Percentiles rank a stretch among this genome's conserved stretches.
phyloP scores from a whole-genome alignment of 2,329 filamentous ascomycete genomes.

The Colletotrichum limetticola region DNA sequence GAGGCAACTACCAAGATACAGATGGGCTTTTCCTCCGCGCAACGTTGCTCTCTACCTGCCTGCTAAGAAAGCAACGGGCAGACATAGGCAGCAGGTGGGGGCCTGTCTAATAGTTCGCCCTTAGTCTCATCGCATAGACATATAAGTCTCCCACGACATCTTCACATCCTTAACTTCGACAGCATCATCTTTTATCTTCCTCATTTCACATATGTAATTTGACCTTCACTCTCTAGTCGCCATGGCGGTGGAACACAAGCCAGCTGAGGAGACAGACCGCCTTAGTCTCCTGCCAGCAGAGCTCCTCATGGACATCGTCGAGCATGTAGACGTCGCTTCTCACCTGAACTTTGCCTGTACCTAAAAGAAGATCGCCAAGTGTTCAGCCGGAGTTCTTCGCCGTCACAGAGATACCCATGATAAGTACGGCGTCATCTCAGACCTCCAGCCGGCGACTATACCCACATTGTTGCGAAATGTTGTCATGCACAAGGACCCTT shows the following conservation, averaged over 20 bases:
- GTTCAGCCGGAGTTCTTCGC: neutral
- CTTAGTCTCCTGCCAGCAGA: slow-evolving; percentile 10
- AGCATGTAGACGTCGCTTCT: neutral
- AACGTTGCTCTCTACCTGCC: neutral
- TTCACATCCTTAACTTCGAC: neutral
- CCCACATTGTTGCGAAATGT: slow-evolving; percentile 7
- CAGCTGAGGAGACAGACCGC: neutral
- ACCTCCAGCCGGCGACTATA: slow-evolving; percentile 5
- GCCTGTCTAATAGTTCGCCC: neutral
- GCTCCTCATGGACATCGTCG: slow-evolving; percentile 18
- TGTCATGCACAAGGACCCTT: neutral
- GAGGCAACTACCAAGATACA: too few relatives aligned
- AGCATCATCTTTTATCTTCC: neutral
- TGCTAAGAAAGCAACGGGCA: neutral
- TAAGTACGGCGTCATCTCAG: neutral
- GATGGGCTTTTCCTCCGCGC: neutral
- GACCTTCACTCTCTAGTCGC: neutral
- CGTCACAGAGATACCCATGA: slow-evolving; percentile 11
- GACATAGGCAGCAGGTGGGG: neutral
- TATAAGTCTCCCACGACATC: neutral
- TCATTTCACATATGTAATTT: neutral
- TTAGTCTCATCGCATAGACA: neutral
- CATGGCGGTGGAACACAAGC: neutral
- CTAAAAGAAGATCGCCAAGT: neutral
- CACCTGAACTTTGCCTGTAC: slow-evolving; percentile 9